Percentiles rank a stretch among this genome's conserved stretches.
phyloP scores from a whole-genome alignment of 2,329 filamentous ascomycete species.

The Fusarium robinianum region DNA sequence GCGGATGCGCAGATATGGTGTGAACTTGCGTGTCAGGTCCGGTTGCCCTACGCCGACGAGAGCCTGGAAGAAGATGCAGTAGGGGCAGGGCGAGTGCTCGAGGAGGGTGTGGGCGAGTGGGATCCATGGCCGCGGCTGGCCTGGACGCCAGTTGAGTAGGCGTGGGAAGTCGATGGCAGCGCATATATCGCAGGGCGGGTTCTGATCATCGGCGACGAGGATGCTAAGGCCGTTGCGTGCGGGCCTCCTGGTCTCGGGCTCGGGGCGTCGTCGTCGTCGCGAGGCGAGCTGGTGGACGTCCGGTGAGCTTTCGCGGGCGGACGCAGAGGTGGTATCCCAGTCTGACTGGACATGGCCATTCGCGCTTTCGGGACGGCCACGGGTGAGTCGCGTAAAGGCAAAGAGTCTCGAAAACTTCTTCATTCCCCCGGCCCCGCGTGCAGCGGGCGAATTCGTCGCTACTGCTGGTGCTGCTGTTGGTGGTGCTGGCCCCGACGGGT shows the following conservation, averaged over 20 bases:
- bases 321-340: conserved; percentile 24
- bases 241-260: conserved; percentile 27
- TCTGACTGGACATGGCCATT: conserved; percentile 26
- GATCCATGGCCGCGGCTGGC: conserved; percentile 45
- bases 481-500: too few species aligned
- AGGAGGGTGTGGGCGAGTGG: conserved; percentile 41
- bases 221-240: conserved; percentile 37
- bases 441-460: too few species aligned
- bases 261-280: conserved; percentile 30
- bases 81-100: conserved; percentile 41
- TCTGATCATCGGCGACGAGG: conserved; percentile 37
- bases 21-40: conserved; percentile 42
- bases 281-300: conserved; percentile 45
- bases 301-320: conserved; percentile 34
- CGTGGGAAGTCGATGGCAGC: conserved; percentile 43
- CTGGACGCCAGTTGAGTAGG: conserved; percentile 44
- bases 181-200: conserved; percentile 41
- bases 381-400: conserved; percentile 39
- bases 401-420: conserved; percentile 46
- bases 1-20: conserved; percentile 46
- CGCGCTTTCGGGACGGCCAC: conserved; percentile 32
- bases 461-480: too few species aligned
- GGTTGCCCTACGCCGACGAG: conserved; percentile 39
- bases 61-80: conserved; percentile 46
- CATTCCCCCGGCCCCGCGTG: conserved; percentile 36